Evolutionary conservation across 352 stramenopile species (phyloP), one percentile per base, ranked within the genome.

Genomic region (Pythium grandisporangium): DNA sequence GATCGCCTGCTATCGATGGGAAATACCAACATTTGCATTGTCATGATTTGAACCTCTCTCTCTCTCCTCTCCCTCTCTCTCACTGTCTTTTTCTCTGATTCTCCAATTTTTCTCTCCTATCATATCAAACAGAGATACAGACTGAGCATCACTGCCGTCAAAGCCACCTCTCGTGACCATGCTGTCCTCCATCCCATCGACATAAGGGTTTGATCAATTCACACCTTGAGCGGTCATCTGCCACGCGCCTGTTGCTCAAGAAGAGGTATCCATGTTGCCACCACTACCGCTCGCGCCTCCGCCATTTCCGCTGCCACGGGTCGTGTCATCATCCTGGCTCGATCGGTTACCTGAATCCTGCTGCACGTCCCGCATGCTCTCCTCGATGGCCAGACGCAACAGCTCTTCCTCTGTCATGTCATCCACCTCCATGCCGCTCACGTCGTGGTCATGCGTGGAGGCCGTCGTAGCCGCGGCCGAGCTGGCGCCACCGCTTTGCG

Each of bases 361-460:
- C 45, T 80, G 72, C 16, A 63, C 73, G 42, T 93, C 78, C 37
- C 77, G 77, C 80, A 93, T 93, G 48, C 73, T 89, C 45, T 91
- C 80, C 55, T 91, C 80, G 41, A 93, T 93, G 16, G 80, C 80
- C 12, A 91, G 55, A 37, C 77, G 77, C 42, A 93, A 53, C 20
- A 93, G 65, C 46, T 93, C 80, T 19, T 93, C 80, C 30, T 93
- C 80, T 10, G 80, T 75, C 76, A 93, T 88, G 23, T 93, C 79
- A 48, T 93, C 79, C 47, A 85, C 70, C 42, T 93, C 78, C 63
- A 88, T 84, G 39, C 73, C 71, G 35, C 64, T 66, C 42, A 85
- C 70, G 41, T 93, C 79, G 46, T 92, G 66, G 24, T 88, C 74
- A 41, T 84, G 74, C 35, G 77, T 66, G 17, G 77, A 87, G 17